A percentile compares a stretch with the other conserved stretches of the same genome.
These are phyloP conservation scores for Micractinium conductrix DNA, from an alignment of 139 green algal species.

Conservation along the genomic window DNA sequence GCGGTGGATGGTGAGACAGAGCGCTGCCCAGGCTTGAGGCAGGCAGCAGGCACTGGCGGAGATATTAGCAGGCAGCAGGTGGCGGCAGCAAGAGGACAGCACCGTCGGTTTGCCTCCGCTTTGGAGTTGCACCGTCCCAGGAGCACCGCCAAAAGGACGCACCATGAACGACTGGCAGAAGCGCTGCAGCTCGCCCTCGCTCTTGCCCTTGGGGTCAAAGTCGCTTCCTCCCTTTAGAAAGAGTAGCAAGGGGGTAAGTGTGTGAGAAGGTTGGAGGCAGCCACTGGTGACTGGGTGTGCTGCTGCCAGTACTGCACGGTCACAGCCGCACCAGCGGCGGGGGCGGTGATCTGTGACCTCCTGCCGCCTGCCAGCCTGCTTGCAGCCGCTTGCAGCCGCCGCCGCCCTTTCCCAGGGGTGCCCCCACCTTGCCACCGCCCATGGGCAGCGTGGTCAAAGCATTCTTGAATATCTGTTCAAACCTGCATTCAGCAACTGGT, in stretches of 20 bases:
- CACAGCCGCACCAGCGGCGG: too few species aligned
- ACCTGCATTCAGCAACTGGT: too few species aligned
- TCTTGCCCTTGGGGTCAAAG: slow-evolving; percentile 86
- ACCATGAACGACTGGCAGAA: slow-evolving; percentile 86
- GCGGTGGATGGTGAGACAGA: neutral
- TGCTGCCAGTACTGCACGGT: too few species aligned
- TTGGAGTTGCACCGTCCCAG: too few species aligned
- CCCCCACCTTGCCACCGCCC: slow-evolving; percentile 72
- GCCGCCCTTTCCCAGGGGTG: too few species aligned
- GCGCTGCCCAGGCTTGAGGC: neutral
- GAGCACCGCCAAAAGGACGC: neutral
- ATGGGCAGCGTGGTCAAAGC: slow-evolving; percentile 82
- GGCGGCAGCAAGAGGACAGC: neutral
- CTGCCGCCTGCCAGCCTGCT: neutral
- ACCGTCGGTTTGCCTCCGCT: too few species aligned
- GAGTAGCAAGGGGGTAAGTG: too few species aligned
- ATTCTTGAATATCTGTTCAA: slow-evolving; percentile 80
- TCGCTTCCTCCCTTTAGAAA: slow-evolving; percentile 68
- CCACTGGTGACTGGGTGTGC: too few species aligned
- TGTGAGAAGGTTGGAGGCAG: neutral
- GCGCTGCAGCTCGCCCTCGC: slow-evolving; percentile 66
- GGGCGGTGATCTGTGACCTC: too few species aligned
- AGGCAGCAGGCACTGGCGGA: neutral
- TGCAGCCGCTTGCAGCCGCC: too few species aligned
- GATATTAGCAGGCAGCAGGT: neutral